Percentiles rank a stretch among this genome's conserved stretches.
These are phyloP conservation scores for Akanthomyces uredinophilus DNA, from an alignment of 2,329 filamentous ascomycete genomes.

Conservation along the genomic window DNA sequence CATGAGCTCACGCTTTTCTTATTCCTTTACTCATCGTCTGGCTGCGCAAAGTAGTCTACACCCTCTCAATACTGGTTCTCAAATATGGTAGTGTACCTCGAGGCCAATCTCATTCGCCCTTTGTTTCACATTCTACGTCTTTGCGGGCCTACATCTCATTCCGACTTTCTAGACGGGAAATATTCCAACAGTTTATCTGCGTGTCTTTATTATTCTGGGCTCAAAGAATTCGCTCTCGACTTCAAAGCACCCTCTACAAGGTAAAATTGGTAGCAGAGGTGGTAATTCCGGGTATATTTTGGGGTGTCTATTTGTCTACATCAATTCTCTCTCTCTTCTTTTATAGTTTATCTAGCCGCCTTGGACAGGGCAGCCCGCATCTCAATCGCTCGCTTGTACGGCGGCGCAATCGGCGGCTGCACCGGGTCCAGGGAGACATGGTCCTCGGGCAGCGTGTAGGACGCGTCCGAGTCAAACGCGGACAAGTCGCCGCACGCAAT, in stretches of 20 bases:
- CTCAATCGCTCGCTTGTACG: constrained; percentile 88
- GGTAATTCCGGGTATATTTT: neutral
- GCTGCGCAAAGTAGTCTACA: neutral
- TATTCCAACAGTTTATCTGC: neutral
- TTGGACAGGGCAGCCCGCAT: constrained; percentile 41
- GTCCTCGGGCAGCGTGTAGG: constrained; percentile 81
- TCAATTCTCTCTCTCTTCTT: neutral
- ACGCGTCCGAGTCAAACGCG: constrained; percentile 91
- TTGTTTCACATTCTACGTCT: neutral
- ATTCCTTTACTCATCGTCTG: neutral
- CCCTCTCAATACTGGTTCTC: neutral
- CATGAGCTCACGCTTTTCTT: neutral
- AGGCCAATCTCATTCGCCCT: neutral
- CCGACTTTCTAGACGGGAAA: neutral
- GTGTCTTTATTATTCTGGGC: neutral
- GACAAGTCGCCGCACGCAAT: constrained; percentile 96
- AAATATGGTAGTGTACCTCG: constrained; percentile 8
- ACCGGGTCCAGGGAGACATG: constrained; percentile 85
- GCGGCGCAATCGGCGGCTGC: constrained; percentile 91
- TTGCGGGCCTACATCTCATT: neutral
- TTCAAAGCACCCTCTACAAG: neutral
- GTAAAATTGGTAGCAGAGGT: neutral
- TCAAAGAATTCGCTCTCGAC: neutral
- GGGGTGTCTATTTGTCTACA: neutral
- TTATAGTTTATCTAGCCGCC: constrained; percentile 22